A percentile compares a stretch with the other conserved stretches of the same genome.
Conservation (phyloP, 768 basidiomycete genomes). For the Pulveroboletus ravenelii region DNA sequence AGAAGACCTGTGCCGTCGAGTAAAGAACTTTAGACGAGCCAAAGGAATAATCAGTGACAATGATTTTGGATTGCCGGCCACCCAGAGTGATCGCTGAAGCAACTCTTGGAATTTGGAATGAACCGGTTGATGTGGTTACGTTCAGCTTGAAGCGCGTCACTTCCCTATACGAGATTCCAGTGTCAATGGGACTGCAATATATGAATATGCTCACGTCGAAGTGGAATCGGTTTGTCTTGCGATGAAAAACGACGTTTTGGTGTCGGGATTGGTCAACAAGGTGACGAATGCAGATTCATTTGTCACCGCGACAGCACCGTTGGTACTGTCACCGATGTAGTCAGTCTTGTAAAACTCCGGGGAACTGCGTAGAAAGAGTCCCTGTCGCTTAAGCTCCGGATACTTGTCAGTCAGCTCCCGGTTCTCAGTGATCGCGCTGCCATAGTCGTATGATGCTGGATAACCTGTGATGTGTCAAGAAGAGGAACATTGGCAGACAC, state of each 20-base stretch:
- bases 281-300: slow-evolving; percentile 55
- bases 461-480: neutral
- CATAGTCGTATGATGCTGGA: slow-evolving; percentile 73
- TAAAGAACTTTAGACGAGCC: slow-evolving; percentile 60
- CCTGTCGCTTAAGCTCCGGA: slow-evolving; percentile 74
- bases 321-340: slow-evolving; percentile 59
- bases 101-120: slow-evolving; percentile 53
- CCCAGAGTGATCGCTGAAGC: slow-evolving; percentile 50
- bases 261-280: slow-evolving; percentile 64
- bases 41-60: slow-evolving; percentile 69
- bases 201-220: slow-evolving; percentile 46
- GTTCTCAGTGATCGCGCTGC: slow-evolving; percentile 63
- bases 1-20: slow-evolving; percentile 72
- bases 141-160: slow-evolving; percentile 55
- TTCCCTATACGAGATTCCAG: neutral
- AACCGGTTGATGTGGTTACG: slow-evolving; percentile 48
- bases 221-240: slow-evolving; percentile 63
- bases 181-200: neutral
- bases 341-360: slow-evolving; percentile 79
- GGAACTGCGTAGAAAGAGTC: slow-evolving; percentile 75
- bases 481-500: slow-evolving; percentile 6
- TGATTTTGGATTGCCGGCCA: slow-evolving; percentile 71
- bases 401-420: slow-evolving; percentile 64
- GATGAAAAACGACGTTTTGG: slow-evolving; percentile 62
- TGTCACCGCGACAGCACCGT: slow-evolving; percentile 39